Base-by-base conservation (phyloP, 208 protist species). In the Naegleria gruberi region DNA sequence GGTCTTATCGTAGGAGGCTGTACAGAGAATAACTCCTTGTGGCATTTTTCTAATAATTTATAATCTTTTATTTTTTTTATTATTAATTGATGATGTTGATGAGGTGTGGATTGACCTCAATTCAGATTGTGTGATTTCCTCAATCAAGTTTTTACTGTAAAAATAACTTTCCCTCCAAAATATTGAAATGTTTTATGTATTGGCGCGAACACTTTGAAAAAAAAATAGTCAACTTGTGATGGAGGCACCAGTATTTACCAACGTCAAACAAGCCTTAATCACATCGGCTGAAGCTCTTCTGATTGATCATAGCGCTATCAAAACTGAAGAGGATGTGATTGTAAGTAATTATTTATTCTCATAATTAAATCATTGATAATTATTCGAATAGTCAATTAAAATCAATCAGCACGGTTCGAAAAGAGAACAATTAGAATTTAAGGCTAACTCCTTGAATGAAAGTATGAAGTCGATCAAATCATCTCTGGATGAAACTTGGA, bases 1-100 rank as follows among this genome's bases (percentile, higher is more conserved):
- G 1, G 94, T 95, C 87, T 95, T 94, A 91, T 97, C 96, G 91
- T 97, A 97, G 46, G 93, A 92, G 6, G 96, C 95, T 26, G 95
- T 96, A 15, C 94, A 94, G 17, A 96, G 81, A 77, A 94, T 89
- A 30, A 93, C 90, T 84, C 81, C 81, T 55, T 55, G 46, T 55
- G 46, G 46, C 46, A 55, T 55, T 55, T 55, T 55, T 55, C 15
- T n/a, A n/a, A n/a, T n/a, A n/a, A n/a, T n/a, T n/a, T n/a, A n/a
- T n/a, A n/a, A n/a, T n/a, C n/a, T n/a, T n/a, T n/a, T n/a, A n/a
- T n/a, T n/a, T n/a, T n/a, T n/a, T n/a, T n/a, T n/a, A n/a, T n/a
- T n/a, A n/a, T n/a, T n/a, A n/a, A n/a, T n/a, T n/a, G n/a, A n/a
- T n/a, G n/a, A n/a, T n/a, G n/a, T n/a, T n/a, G n/a, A n/a, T n/a